A percentile compares a stretch with the other conserved stretches of the same genome.
Evolutionary conservation across 202 grass and related monocot genomes (phyloP).

Genomic region (Tripidium arundinaceum): DNA sequence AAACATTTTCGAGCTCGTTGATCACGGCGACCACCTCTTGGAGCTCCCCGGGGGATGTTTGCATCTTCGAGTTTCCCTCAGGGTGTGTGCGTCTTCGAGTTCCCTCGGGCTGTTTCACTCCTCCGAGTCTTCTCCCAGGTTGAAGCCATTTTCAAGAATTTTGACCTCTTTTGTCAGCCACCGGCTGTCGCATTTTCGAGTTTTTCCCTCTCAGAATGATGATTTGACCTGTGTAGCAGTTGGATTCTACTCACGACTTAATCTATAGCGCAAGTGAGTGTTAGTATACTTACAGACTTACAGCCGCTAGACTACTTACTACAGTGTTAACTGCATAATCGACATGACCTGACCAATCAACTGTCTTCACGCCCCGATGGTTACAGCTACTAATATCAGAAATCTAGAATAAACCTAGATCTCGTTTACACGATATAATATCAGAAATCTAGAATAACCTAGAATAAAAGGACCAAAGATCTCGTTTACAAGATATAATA

Average conservation of each 20-base stretch:
- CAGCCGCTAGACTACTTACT: neutral
- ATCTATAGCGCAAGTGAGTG: neutral
- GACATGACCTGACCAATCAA: no score
- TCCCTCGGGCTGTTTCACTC: constrained; percentile 22
- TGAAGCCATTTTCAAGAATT: neutral
- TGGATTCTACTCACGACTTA: neutral
- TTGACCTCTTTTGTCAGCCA: neutral
- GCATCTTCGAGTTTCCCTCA: constrained; percentile 27
- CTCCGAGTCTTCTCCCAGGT: constrained; percentile 4
- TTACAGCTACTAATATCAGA: no score
- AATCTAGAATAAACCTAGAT: no score
- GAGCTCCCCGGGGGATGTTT: neutral
- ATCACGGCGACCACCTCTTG: constrained; percentile 6
- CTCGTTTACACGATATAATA: no score
- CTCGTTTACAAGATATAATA: neutral
- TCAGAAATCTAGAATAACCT: no score
- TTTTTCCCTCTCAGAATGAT: neutral
- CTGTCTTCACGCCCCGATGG: no score
- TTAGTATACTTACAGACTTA: neutral
- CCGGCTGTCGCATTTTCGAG: constrained; percentile 9
- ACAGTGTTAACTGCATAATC: no score
- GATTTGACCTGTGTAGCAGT: neutral
- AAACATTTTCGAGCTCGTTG: constrained; percentile 25
- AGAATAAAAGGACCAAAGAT: no score
- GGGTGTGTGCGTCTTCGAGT: constrained; percentile 1